Base-by-base conservation (phyloP, 2,329 filamentous ascomycete species). In the Ambrosiella cleistominuta region DNA sequence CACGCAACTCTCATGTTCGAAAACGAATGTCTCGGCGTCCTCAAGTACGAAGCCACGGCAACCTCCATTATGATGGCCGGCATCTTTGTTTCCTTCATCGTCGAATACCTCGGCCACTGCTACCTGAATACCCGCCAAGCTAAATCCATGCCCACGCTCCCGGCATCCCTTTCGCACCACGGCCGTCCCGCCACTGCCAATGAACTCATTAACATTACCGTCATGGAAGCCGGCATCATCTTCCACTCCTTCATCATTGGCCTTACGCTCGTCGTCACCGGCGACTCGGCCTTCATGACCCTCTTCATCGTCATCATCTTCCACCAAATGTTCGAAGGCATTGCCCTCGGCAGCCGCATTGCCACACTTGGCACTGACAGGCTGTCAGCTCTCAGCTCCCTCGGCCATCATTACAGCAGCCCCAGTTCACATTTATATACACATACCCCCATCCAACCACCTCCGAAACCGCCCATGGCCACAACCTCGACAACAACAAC, bases 271-370 rank as follows among this genome's bases (percentile, higher is more conserved):
- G 78, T 80, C n/a, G 78, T 82, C 1, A 72, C 78, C 0, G 76
- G 73, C 2, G 78, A 81, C 62, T 71, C 70, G 42, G 77, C 74
- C 63, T 80, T 80, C 68, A 66, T 74, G 57, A 79, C 75, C 1
- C 72, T 81, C n/a, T 78, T 79, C 60, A 67, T 78, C 49, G 85
- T 88, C 57, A 86, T 89, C 60, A 70, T 88, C 59, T 88, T 88
- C 70, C 85, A 88, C 65, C 85, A 88, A 65, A 80, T 86, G 72
- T 87, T 90, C 64, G 85, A 88, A 66, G 85, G 86, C 3, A 74
- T 89, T 51, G 85, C 85, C 0, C 79, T 89, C 0, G 85, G 59
- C 12, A 60, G 58, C 19, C 85, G 82, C 12, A 88, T 88, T 62
- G 82, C 83, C 7, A 74, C 76, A 0, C 72, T 87, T 1, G 75